A percentile compares a stretch with the other conserved stretches of the same genome.
Conservation (phyloP, 805 yeast genomes). For the Candida awuae region DNA sequence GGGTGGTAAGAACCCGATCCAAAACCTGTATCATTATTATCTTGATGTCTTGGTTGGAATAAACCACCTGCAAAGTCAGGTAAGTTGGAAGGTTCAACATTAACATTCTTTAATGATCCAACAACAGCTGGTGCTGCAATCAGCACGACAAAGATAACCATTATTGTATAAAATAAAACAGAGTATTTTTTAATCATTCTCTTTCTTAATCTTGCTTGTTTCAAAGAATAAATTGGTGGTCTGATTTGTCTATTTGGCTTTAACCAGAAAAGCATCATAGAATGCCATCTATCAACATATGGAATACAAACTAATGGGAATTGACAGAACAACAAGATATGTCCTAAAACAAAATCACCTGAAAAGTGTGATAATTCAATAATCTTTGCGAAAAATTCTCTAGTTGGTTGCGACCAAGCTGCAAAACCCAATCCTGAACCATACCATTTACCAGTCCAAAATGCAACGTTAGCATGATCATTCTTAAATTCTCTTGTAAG, state of each 20-base stretch:
- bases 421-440: conserved; percentile 87
- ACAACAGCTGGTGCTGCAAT: conserved; percentile 93
- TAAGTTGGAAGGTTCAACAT: conserved; percentile 29
- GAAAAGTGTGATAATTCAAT: conserved; percentile 94
- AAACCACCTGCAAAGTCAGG: conserved; percentile 47
- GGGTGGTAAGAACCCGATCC: conserved; percentile 32
- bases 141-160: conserved; percentile 63
- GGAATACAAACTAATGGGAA: conserved; percentile 83
- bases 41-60: conserved; percentile 80
- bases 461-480: conserved; percentile 92
- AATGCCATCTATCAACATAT: conserved; percentile 92
- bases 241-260: conserved; percentile 94
- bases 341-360: conserved; percentile 94
- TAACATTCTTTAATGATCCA: conserved; percentile 35
- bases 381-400: conserved; percentile 91
- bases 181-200: conserved; percentile 96
- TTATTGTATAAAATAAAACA: conserved; percentile 62
- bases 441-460: conserved; percentile 99
- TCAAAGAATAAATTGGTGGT: conserved; percentile 94
- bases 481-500: conserved; percentile 95
- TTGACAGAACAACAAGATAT: conserved; percentile 77
- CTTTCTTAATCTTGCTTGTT: conserved; percentile 93
- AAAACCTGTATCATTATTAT: conserved; percentile 77
- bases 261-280: conserved; percentile 97
- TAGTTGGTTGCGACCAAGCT: conserved; percentile 91